Percentiles rank a stretch among this genome's conserved stretches.
Conservation (phyloP, 1,284 basidiomycete genomes). For the Mycosarcoma maydis region DNA sequence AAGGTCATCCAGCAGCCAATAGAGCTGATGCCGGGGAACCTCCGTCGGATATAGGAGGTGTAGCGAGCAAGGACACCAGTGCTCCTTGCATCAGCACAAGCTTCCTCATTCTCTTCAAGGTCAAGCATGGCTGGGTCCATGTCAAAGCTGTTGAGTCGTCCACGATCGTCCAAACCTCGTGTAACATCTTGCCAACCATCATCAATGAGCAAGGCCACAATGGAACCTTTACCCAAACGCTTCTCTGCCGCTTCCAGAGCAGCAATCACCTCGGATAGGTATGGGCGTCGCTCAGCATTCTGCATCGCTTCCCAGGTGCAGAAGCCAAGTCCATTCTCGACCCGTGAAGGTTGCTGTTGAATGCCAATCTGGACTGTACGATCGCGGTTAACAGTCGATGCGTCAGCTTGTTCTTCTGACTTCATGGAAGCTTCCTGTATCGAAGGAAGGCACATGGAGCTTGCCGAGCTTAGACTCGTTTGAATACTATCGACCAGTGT, state of each 20-base stretch:
- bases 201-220: slow-evolving; percentile 40
- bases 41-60: slow-evolving; percentile 14
- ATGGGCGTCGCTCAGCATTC: slow-evolving; percentile 24
- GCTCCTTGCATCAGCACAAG: not conserved
- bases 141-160: slow-evolving; percentile 34
- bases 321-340: slow-evolving; percentile 32
- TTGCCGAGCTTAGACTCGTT: slow-evolving; percentile 2
- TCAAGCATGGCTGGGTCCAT: slow-evolving; percentile 29
- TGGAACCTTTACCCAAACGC: slow-evolving; percentile 19
- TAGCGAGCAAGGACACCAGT: slow-evolving; percentile 17
- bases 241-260: slow-evolving; percentile 27
- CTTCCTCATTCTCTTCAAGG: slow-evolving; percentile 3
- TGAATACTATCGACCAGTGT: slow-evolving; percentile 19
- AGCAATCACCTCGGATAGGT: slow-evolving; percentile 29
- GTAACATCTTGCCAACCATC: slow-evolving; percentile 46
- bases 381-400: slow-evolving; percentile 13
- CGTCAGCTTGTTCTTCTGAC: slow-evolving; percentile 12
- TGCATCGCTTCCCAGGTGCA: slow-evolving; percentile 50
- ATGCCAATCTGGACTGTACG: slow-evolving; percentile 10
- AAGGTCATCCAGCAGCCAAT: slow-evolving; percentile 46
- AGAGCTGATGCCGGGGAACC: slow-evolving; percentile 30
- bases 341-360: not conserved
- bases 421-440: not conserved
- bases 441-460: slow-evolving; percentile 11
- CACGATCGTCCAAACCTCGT: slow-evolving; percentile 11